A percentile compares a stretch with the other conserved stretches of the same genome.
phyloP scores from a whole-genome alignment of 208 protist species.

The Trichomonas tenax region DNA sequence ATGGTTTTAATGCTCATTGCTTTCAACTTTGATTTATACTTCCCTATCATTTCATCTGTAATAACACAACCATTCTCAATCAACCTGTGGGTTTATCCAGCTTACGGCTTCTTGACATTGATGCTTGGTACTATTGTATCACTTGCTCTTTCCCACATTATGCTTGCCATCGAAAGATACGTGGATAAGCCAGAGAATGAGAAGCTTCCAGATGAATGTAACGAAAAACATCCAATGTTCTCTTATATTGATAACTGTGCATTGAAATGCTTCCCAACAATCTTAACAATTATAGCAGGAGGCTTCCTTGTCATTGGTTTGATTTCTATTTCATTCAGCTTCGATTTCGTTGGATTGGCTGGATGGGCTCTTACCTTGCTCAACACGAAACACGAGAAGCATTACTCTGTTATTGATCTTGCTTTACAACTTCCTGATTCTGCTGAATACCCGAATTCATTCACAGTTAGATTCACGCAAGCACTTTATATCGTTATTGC shows the following conservation, averaged over 20 bases:
- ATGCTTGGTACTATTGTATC: background rate
- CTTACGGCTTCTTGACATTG: background rate
- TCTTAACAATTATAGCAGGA: background rate
- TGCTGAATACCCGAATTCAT: background rate
- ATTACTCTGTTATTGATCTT: background rate
- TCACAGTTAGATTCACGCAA: slow-evolving; percentile 37
- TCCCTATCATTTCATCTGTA: background rate
- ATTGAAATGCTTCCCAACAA: background rate
- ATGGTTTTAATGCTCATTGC: slow-evolving; percentile 68
- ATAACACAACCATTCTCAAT: background rate
- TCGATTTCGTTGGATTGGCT: background rate
- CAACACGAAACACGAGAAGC: background rate
- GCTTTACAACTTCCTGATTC: background rate
- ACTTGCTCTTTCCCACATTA: background rate
- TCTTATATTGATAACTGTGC: background rate
- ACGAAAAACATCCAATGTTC: background rate
- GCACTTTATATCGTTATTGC: slow-evolving; percentile 38
- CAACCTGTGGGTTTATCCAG: background rate
- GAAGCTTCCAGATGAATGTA: background rate
- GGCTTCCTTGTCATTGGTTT: background rate
- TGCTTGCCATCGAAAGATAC: background rate
- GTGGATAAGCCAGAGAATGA: background rate
- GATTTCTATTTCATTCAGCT: background rate
- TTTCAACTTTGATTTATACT: slow-evolving; percentile 47
- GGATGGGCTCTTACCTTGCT: background rate